phyloP scores from a whole-genome alignment of 2,329 filamentous ascomycete genomes.

The Neophaeococcomyces aloes region DNA sequence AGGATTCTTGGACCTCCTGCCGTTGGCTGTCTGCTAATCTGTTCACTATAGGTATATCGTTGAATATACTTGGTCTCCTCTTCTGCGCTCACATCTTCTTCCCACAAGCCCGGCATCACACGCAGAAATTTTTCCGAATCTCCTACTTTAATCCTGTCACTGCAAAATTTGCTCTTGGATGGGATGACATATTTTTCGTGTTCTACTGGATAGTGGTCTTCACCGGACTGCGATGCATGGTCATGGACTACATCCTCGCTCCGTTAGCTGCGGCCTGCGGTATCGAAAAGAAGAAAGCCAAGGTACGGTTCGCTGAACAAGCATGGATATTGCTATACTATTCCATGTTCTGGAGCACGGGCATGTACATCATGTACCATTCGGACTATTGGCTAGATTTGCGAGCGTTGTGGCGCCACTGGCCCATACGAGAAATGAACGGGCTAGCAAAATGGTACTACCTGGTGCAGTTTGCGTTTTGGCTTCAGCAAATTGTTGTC shows the following conservation, averaged over 20 bases:
- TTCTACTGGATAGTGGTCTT: slow-evolving; percentile 71
- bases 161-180: slow-evolving; percentile 63
- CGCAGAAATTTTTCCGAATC: slow-evolving; percentile 77
- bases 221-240: slow-evolving; percentile 70
- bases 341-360: slow-evolving; percentile 66
- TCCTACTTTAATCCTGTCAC: slow-evolving; percentile 66
- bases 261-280: slow-evolving; percentile 65
- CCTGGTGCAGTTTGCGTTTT: slow-evolving; percentile 81
- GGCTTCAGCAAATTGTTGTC: slow-evolving; percentile 86
- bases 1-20: slow-evolving; percentile 2
- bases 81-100: slow-evolving; percentile 73
- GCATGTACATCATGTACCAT: slow-evolving; percentile 69
- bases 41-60: slow-evolving; percentile 58
- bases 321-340: slow-evolving; percentile 86
- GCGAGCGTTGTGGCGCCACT: slow-evolving; percentile 69
- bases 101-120: slow-evolving; percentile 65
- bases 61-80: slow-evolving; percentile 76
- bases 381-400: slow-evolving; percentile 72
- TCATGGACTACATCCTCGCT: slow-evolving; percentile 77
- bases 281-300: slow-evolving; percentile 60
- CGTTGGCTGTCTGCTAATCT: background rate
- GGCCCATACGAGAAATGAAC: slow-evolving; percentile 66
- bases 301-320: slow-evolving; percentile 84
- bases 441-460: slow-evolving; percentile 80
- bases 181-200: slow-evolving; percentile 70